Conservation (phyloP, 805 yeast species). For the Candida jianshihensis region DNA sequence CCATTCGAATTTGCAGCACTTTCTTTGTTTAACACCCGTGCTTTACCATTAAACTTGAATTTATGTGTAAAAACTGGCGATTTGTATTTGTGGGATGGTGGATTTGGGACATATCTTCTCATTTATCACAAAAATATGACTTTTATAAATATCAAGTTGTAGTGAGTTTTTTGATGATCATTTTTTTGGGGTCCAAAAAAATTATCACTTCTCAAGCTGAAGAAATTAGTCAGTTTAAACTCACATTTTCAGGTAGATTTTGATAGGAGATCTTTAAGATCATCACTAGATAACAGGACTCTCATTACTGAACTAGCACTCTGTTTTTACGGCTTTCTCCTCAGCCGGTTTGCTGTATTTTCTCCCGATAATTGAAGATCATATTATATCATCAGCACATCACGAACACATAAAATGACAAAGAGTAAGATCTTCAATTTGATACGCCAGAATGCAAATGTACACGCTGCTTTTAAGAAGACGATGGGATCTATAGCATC, state of each 20-base stretch:
- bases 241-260: too few relatives aligned
- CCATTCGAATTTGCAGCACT: conserved; percentile 8
- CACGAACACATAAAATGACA: not conserved
- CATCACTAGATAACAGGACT: too few relatives aligned
- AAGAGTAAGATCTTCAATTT: conserved; percentile 2
- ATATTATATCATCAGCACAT: not conserved
- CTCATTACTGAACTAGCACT: too few relatives aligned
- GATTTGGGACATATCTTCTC: conserved; percentile 7
- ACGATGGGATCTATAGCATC: conserved; percentile 41
- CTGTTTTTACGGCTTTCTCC: not conserved
- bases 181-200: too few relatives aligned
- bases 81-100: conserved; percentile 1
- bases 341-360: too few relatives aligned
- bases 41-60: conserved; percentile 8
- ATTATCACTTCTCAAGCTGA: too few relatives aligned
- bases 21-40: not conserved
- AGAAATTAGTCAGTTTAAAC: too few relatives aligned
- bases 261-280: too few relatives aligned
- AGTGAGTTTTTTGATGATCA: too few relatives aligned
- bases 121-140: too few relatives aligned
- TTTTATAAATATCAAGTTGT: too few relatives aligned
- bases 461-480: conserved; percentile 22
- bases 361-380: not conserved
- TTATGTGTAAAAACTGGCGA: conserved; percentile 8
- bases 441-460: conserved; percentile 10